Evolutionary conservation across 441 rosid genomes (phyloP).

Genomic region (Eutrema salsugineum): DNA sequence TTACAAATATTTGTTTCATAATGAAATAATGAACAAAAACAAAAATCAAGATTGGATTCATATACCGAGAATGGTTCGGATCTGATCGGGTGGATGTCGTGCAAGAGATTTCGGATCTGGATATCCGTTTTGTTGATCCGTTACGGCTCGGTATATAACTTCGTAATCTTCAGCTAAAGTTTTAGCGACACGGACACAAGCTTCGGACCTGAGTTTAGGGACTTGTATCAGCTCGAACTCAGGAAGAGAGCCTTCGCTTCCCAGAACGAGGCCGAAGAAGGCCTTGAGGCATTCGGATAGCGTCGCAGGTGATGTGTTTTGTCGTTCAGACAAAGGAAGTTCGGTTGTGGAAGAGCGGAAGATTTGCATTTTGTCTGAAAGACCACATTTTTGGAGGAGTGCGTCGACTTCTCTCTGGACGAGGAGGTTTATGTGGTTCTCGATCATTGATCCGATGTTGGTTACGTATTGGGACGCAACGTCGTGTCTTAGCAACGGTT

Average conservation of each 20-base stretch:
- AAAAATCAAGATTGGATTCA: slow-evolving; percentile 30
- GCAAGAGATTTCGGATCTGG: slow-evolving; percentile 84
- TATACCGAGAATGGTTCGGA: slow-evolving; percentile 86
- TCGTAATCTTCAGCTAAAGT: slow-evolving; percentile 77
- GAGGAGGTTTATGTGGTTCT: slow-evolving; percentile 56
- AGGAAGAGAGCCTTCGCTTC: slow-evolving; percentile 83
- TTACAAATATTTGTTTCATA: slow-evolving; percentile 11
- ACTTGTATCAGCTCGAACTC: slow-evolving; percentile 95
- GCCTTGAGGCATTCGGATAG: slow-evolving; percentile 77
- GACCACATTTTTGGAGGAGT: slow-evolving; percentile 66
- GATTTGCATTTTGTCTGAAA: slow-evolving; percentile 65
- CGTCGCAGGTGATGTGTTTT: slow-evolving; percentile 59
- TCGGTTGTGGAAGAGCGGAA: slow-evolving; percentile 42
- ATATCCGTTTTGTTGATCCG: slow-evolving; percentile 70
- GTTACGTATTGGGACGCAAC: slow-evolving; percentile 73
- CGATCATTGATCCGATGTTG: slow-evolving; percentile 71
- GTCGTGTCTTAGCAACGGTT: slow-evolving; percentile 68
- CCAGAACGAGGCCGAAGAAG: slow-evolving; percentile 83
- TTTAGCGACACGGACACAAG: slow-evolving; percentile 66
- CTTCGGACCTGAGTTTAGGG: slow-evolving; percentile 85
- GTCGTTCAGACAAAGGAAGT: slow-evolving; percentile 53
- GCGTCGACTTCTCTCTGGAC: slow-evolving; percentile 87
- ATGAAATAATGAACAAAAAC: not conserved
- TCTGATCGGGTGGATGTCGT: slow-evolving; percentile 95
- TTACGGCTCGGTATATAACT: slow-evolving; percentile 64